Evolutionary conservation across 305 asterid genomes (phyloP).

Genomic region (Fraxinus latifolia): DNA sequence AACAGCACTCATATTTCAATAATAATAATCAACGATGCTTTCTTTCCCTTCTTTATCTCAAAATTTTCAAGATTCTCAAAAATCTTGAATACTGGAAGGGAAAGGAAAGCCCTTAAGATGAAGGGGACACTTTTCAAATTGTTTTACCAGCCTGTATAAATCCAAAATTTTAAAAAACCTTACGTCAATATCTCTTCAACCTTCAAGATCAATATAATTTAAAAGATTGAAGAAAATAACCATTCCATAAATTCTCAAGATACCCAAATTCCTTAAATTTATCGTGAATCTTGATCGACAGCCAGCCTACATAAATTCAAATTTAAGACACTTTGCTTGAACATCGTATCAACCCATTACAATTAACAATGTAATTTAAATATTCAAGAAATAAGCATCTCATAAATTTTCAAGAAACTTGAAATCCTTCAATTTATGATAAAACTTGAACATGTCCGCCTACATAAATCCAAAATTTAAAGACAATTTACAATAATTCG

Average conservation of each 20-base stretch:
- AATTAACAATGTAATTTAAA: background rate
- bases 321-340: background rate
- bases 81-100: conserved; percentile 50
- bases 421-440: background rate
- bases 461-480: background rate
- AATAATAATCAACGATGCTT: conserved; percentile 27
- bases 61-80: conserved; percentile 27
- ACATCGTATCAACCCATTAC: background rate
- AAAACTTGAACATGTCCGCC: background rate
- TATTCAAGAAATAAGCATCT: conserved; percentile 14
- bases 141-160: conserved; percentile 62
- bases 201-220: conserved; percentile 22
- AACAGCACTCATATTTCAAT: conserved; percentile 65
- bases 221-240: conserved; percentile 19
- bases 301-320: background rate
- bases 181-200: conserved; percentile 32
- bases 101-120: conserved; percentile 52
- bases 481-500: background rate
- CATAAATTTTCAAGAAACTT: conserved; percentile 2
- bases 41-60: conserved; percentile 36
- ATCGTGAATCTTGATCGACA: background rate
- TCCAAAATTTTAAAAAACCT: conserved; percentile 25
- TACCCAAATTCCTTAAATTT: background rate
- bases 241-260: background rate
- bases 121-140: conserved; percentile 41